phyloP scores from a whole-genome alignment of 208 protist genomes.

The Tritrichomonas musculus region DNA sequence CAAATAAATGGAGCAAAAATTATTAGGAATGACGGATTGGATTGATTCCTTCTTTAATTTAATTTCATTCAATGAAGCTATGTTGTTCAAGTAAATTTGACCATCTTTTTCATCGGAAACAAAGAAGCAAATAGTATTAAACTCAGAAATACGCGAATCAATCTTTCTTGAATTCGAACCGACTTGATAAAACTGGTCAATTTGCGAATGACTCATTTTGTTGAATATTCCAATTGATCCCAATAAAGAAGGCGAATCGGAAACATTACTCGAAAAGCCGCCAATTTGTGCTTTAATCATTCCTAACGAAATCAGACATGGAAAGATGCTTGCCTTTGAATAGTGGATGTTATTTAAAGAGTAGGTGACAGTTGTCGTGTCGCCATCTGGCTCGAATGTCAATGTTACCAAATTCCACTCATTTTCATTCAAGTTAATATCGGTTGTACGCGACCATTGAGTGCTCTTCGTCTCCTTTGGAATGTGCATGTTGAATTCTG shows the following conservation, averaged over 20 bases:
- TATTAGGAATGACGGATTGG: background rate
- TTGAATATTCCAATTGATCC: background rate
- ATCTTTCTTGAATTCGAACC: background rate
- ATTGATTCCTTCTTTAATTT: background rate
- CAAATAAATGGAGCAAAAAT: background rate
- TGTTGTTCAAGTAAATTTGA: background rate
- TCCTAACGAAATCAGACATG: background rate
- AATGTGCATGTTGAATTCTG: background rate
- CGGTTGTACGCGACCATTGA: background rate
- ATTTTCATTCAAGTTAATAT: background rate
- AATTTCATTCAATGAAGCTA: background rate
- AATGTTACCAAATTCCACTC: background rate
- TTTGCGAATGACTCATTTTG: background rate
- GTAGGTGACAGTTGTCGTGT: too few species aligned
- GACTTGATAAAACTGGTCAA: background rate
- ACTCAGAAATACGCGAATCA: background rate
- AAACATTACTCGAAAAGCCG: background rate
- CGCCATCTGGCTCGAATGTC: background rate
- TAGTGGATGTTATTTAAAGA: background rate
- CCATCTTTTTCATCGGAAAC: background rate
- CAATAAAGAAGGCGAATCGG: background rate
- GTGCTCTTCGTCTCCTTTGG: background rate
- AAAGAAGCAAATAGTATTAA: background rate
- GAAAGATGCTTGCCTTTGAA: background rate
- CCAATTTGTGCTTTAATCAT: background rate